phyloP scores from a whole-genome alignment of 768 basidiomycete genomes.

The Rhodotorula paludigena region DNA sequence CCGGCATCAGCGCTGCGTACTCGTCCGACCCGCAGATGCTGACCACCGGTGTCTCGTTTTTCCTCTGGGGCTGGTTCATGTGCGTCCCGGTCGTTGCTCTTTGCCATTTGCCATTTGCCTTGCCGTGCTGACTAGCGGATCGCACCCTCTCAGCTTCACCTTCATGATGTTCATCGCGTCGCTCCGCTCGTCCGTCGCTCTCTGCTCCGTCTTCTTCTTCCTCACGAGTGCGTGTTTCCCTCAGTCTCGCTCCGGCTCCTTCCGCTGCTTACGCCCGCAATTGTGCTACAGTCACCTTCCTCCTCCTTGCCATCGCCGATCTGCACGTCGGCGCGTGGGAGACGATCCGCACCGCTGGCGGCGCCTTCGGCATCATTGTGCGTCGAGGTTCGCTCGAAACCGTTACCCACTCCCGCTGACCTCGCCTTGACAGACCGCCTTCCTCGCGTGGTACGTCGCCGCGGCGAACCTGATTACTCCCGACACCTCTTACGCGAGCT shows the following conservation, averaged over 20 bases:
- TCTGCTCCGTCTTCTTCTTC: conserved; percentile 49
- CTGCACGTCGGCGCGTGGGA: conserved; percentile 32
- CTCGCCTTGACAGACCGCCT: not conserved
- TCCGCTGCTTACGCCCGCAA: too few species aligned
- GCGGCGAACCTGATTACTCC: conserved; percentile 48
- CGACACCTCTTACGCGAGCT: conserved; percentile 45
- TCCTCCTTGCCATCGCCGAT: conserved; percentile 37
- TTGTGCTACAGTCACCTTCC: conserved; percentile 45
- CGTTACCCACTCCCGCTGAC: not conserved
- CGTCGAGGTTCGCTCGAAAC: not conserved
- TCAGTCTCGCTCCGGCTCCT: too few species aligned
- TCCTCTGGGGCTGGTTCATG: conserved; percentile 44
- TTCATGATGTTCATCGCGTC: conserved; percentile 44
- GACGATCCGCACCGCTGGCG: conserved; percentile 45
- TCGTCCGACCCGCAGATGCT: conserved; percentile 49
- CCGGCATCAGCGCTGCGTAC: conserved; percentile 61
- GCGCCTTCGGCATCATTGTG: conserved; percentile 46
- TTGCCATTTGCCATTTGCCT: too few species aligned
- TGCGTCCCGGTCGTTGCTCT: not conserved
- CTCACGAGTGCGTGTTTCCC: conserved; percentile 38
- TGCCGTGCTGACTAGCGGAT: not conserved
- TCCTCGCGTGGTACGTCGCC: conserved; percentile 43
- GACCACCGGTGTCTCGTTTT: conserved; percentile 61
- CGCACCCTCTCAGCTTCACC: conserved; percentile 50
- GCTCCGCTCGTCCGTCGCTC: conserved; percentile 48